Base-by-base conservation (phyloP, 2,329 filamentous ascomycete genomes). In the Hypoxylon sp. region DNA sequence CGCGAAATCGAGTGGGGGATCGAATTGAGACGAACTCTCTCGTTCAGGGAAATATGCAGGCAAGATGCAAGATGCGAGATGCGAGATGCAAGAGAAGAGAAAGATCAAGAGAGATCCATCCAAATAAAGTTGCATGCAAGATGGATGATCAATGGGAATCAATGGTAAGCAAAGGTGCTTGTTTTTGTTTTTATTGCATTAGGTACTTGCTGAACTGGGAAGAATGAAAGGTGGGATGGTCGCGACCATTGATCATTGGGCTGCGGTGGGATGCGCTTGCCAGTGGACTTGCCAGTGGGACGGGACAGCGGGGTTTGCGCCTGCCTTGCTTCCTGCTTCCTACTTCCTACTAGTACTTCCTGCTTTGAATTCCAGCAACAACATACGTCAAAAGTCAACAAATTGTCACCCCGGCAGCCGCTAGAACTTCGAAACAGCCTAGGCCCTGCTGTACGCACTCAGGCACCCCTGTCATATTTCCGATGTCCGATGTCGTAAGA, bases 371-470 rank as follows among this genome's bases (percentile, higher is more conserved):
- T 54, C 46, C 29, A 47, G 25, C 42, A 26, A 30, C 16, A n/a
- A 44, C 27, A 25, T 35, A 19, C 19, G 43, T 31, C 16, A 34
- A 51, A 57, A 63, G 63, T 67, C 65, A 67, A 67, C 63, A n/a
- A n/a, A 67, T 32, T 38, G 62, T 68, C 62, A 61, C 65, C 65
- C 64, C 60, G 54, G 65, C 64, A 67, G 66, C 66, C 55, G 55
- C 55, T 57, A 56, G 16, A n/a, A 46, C 50, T 44, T 36, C 32
- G 42, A 51, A 45, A 49, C 44, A n/a, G 36, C 26, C 44, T 51
- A 40, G 29, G 20, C n/a, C 25, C n/a, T 48, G 19, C 20, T 31
- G 36, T 45, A 15, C 25, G 9, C 42, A 41, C 45, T 36, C 20
- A 25, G 9, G 25, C 11, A 29, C 15, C 32, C 40, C 21, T 41